These are phyloP conservation scores for Grosmannia huntii DNA, from an alignment of 2,329 filamentous ascomycete genomes.

Conservation along the genomic window DNA sequence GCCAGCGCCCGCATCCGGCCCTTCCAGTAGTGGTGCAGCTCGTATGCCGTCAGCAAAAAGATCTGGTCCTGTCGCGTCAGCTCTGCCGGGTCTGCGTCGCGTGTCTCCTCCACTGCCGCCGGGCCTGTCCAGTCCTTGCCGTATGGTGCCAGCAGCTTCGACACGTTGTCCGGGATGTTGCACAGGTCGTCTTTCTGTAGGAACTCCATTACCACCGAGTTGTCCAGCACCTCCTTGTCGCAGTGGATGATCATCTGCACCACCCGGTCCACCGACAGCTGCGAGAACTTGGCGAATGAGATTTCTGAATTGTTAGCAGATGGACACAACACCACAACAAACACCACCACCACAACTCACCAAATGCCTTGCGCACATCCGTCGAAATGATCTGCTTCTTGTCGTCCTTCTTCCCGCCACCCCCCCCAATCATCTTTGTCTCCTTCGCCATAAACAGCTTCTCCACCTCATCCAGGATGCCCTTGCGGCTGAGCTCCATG, in stretches of 20 bases:
- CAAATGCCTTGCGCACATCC: conserved; percentile 79
- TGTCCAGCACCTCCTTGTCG: conserved; percentile 78
- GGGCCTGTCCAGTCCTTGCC: conserved; percentile 93
- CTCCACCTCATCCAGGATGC: conserved; percentile 94
- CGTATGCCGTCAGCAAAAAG: conserved; percentile 83
- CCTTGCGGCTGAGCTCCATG: conserved; percentile 80
- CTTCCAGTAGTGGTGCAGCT: conserved; percentile 98
- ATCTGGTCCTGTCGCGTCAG: conserved; percentile 93
- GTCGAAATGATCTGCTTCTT: conserved; percentile 96
- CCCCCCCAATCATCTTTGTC: conserved; percentile 71
- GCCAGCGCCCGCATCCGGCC: conserved; percentile 84
- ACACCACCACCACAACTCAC: conserved; percentile 27
- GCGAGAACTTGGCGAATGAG: conserved; percentile 85
- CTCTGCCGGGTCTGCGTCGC: conserved; percentile 77
- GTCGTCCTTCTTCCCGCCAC: conserved; percentile 66
- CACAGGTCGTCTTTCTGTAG: conserved; percentile 85
- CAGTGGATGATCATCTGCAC: conserved; percentile 93
- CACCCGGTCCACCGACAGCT: conserved; percentile 68
- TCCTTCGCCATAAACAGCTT: conserved; percentile 97
- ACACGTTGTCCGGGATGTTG: conserved; percentile 78
- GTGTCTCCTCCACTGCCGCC: conserved; percentile 60
- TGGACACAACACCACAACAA: background rate
- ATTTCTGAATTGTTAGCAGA: conserved; percentile 48
- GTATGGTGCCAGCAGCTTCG: conserved; percentile 88
- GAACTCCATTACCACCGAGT: conserved; percentile 91